These are phyloP conservation scores for Pyrus hybrid DNA, from an alignment of 331 rosid genomes.

Conservation along the genomic window DNA sequence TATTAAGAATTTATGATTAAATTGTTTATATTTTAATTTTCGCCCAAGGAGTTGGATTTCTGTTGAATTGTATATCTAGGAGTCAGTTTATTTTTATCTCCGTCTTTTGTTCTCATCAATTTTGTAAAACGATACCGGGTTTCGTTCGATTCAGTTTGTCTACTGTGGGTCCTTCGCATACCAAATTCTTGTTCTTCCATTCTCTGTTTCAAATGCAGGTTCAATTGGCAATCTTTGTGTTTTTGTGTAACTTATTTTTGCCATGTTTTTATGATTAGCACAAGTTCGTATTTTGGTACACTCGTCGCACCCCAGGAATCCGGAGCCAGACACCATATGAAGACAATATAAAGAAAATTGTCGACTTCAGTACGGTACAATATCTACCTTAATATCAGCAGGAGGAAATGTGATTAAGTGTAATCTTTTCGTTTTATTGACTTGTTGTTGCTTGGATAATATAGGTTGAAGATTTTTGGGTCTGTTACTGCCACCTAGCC, in stretches of 20 bases:
- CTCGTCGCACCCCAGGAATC: constrained; percentile 91
- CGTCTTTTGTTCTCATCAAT: background rate
- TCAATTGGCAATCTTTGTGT: background rate
- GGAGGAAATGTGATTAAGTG: background rate
- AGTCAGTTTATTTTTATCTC: background rate
- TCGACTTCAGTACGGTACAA: constrained; percentile 76
- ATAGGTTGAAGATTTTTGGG: constrained; percentile 95
- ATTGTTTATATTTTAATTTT: background rate
- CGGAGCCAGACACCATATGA: constrained; percentile 74
- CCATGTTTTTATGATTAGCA: constrained; percentile 31
- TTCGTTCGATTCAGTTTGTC: background rate
- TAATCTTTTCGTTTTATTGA: background rate
- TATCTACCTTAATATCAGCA: constrained; percentile 2
- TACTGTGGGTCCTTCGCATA: background rate
- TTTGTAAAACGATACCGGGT: background rate
- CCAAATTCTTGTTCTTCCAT: background rate
- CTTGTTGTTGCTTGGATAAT: background rate
- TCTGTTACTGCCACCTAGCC: constrained; percentile 75
- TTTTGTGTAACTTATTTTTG: background rate
- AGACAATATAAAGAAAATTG: constrained; percentile 86
- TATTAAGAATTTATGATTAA: background rate
- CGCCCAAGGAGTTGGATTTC: background rate
- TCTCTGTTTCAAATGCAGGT: background rate
- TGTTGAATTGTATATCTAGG: background rate
- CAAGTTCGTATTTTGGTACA: constrained; percentile 88